Evolutionary conservation across 2,329 filamentous ascomycete genomes (phyloP).

Genomic region (Cadophora malorum): DNA sequence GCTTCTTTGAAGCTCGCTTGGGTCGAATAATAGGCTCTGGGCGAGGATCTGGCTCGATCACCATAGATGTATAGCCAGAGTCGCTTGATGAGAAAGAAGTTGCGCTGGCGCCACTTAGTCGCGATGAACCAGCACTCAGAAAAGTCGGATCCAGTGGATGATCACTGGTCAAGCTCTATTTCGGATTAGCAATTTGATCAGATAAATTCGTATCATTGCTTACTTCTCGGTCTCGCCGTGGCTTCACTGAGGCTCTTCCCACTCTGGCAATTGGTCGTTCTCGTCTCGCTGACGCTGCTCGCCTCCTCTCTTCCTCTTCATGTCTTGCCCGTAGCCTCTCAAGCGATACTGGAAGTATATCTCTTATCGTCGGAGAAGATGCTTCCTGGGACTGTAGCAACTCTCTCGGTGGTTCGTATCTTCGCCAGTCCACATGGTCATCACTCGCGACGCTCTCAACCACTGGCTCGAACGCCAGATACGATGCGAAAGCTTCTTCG

Average conservation of each 20-base stretch:
- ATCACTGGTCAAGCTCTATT: background rate
- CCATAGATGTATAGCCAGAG: slow-evolving; percentile 38
- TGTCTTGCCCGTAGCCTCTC: slow-evolving; percentile 51
- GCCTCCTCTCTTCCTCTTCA: slow-evolving; percentile 44
- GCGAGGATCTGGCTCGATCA: slow-evolving; percentile 16
- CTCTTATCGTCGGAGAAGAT: slow-evolving; percentile 50
- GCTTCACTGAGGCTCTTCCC: slow-evolving; percentile 27
- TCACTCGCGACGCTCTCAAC: slow-evolving; percentile 31
- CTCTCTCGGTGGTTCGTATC: slow-evolving; percentile 54
- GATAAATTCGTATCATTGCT: slow-evolving; percentile 22
- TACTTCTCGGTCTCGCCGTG: slow-evolving; percentile 36
- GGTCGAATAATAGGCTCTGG: background rate
- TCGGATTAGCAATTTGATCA: background rate
- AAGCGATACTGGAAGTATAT: slow-evolving; percentile 54
- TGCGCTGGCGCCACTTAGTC: slow-evolving; percentile 29
- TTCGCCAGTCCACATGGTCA: slow-evolving; percentile 51
- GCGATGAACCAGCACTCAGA: slow-evolving; percentile 3
- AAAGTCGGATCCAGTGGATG: background rate
- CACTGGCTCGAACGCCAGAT: slow-evolving; percentile 36
- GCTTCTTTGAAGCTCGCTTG: background rate
- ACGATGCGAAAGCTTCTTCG: slow-evolving; percentile 29
- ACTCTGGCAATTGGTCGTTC: slow-evolving; percentile 40
- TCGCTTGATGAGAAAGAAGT: slow-evolving; percentile 33
- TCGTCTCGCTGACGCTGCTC: slow-evolving; percentile 43
- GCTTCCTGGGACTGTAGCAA: slow-evolving; percentile 49